Evolutionary conservation across 805 yeast genomes (phyloP).

Genomic region (Brettanomyces anomalus): DNA sequence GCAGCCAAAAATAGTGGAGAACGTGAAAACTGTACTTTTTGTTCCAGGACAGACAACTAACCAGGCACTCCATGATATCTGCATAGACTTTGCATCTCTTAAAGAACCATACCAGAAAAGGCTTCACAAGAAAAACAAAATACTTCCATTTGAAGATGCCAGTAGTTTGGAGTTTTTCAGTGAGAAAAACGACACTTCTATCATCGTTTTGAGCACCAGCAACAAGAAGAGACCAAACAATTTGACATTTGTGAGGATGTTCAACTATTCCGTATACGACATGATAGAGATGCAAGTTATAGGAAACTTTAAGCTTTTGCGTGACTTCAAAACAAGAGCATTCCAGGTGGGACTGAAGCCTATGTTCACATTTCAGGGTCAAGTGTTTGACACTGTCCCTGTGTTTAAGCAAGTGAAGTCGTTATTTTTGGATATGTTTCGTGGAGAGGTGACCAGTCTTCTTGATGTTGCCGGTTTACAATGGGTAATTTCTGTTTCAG

Average conservation of each 20-base stretch:
- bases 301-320: slow-evolving; percentile 58
- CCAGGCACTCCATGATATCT: slow-evolving; percentile 75
- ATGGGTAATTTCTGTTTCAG: slow-evolving; percentile 74
- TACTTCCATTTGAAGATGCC: slow-evolving; percentile 89
- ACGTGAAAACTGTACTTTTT: slow-evolving; percentile 81
- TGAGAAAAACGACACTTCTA: slow-evolving; percentile 87
- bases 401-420: slow-evolving; percentile 80
- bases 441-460: slow-evolving; percentile 71
- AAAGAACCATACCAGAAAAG: slow-evolving; percentile 88
- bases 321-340: slow-evolving; percentile 73
- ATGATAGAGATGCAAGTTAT: slow-evolving; percentile 83
- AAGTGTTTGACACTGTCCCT: slow-evolving; percentile 85
- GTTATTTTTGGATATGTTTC: slow-evolving; percentile 80
- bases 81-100: slow-evolving; percentile 80
- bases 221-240: slow-evolving; percentile 93
- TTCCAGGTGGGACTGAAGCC: slow-evolving; percentile 89
- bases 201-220: slow-evolving; percentile 68
- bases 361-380: slow-evolving; percentile 87
- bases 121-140: slow-evolving; percentile 79
- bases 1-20: slow-evolving; percentile 84
- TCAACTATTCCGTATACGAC: slow-evolving; percentile 83
- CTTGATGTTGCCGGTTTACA: slow-evolving; percentile 95
- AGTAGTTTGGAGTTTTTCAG: slow-evolving; percentile 80
- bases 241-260: slow-evolving; percentile 79
- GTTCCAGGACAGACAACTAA: slow-evolving; percentile 82